phyloP scores from a whole-genome alignment of 768 basidiomycete species.

The Cyclocybe aegerita region DNA sequence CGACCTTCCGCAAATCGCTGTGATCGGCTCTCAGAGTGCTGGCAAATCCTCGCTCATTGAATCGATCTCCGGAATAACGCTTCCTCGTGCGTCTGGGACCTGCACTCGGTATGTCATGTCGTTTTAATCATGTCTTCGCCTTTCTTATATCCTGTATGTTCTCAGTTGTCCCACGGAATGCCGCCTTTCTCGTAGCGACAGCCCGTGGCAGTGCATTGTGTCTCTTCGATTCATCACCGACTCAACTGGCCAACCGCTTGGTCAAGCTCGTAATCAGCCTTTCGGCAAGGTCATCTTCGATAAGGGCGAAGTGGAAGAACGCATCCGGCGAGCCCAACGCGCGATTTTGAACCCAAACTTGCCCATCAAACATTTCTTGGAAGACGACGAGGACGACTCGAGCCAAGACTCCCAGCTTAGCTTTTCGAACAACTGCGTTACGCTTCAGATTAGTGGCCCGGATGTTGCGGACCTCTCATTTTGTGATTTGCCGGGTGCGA shows the following conservation, averaged over 20 bases:
- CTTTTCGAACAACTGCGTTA: constrained; percentile 60
- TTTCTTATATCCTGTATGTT: not conserved
- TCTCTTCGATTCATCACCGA: constrained; percentile 47
- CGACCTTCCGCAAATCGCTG: constrained; percentile 71
- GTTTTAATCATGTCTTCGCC: not conserved
- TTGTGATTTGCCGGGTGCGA: constrained; percentile 57
- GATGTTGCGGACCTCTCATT: constrained; percentile 66
- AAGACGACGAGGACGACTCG: constrained; percentile 26
- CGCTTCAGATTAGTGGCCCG: constrained; percentile 56
- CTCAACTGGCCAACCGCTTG: constrained; percentile 32
- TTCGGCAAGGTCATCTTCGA: constrained; percentile 52
- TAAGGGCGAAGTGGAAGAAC: constrained; percentile 58
- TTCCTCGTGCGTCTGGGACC: constrained; percentile 72
- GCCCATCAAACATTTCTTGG: constrained; percentile 34
- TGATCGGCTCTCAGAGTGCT: constrained; percentile 71
- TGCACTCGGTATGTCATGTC: constrained; percentile 59
- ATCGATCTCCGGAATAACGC: constrained; percentile 68
- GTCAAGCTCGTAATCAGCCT: constrained; percentile 33
- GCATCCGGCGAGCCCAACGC: constrained; percentile 62
- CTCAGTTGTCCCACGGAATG: constrained; percentile 59
- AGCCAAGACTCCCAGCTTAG: constrained; percentile 19
- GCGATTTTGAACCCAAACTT: constrained; percentile 63
- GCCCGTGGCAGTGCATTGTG: constrained; percentile 50
- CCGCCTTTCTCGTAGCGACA: constrained; percentile 40
- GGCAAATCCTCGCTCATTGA: constrained; percentile 81